A percentile compares a stretch with the other conserved stretches of the same genome.
These are phyloP conservation scores for Zoysia pacifica DNA, from an alignment of 176 grass and related monocot species.

Conservation along the genomic window DNA sequence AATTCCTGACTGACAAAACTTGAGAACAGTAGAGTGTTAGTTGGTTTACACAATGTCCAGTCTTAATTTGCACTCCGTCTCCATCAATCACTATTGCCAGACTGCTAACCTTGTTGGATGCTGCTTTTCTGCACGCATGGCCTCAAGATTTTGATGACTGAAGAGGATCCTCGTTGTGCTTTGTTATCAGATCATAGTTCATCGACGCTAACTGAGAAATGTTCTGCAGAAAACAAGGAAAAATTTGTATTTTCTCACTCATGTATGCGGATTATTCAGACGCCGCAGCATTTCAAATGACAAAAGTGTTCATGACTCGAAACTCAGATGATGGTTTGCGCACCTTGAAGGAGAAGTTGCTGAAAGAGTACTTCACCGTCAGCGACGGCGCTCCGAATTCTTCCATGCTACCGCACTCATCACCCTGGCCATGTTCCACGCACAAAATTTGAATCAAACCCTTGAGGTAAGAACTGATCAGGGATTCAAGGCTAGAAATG, in stretches of 20 bases:
- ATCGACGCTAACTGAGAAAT: slow-evolving; percentile 96
- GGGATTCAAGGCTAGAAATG: background rate
- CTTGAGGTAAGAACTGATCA: background rate
- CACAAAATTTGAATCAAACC: background rate
- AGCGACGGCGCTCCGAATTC: slow-evolving; percentile 67
- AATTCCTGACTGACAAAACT: slow-evolving; percentile 22
- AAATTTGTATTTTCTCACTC: background rate
- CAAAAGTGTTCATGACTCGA: background rate
- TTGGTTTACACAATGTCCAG: background rate
- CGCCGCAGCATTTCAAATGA: background rate
- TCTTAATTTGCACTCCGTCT: background rate
- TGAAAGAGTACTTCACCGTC: slow-evolving; percentile 89
- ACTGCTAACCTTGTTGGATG: background rate
- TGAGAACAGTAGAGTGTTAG: background rate
- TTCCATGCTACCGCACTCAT: slow-evolving; percentile 94
- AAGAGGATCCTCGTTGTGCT: slow-evolving; percentile 58
- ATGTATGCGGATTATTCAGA: background rate
- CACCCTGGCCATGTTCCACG: slow-evolving; percentile 51
- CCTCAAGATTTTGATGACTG: slow-evolving; percentile 68
- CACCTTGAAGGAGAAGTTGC: slow-evolving; percentile 99
- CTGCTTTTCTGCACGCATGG: background rate
- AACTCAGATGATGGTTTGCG: slow-evolving; percentile 2
- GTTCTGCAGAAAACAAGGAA: slow-evolving; percentile 52
- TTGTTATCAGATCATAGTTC: slow-evolving; percentile 92
- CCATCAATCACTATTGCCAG: background rate